Evolutionary conservation across 208 protist species (phyloP).

Genomic region (Leishmania tropica): DNA sequence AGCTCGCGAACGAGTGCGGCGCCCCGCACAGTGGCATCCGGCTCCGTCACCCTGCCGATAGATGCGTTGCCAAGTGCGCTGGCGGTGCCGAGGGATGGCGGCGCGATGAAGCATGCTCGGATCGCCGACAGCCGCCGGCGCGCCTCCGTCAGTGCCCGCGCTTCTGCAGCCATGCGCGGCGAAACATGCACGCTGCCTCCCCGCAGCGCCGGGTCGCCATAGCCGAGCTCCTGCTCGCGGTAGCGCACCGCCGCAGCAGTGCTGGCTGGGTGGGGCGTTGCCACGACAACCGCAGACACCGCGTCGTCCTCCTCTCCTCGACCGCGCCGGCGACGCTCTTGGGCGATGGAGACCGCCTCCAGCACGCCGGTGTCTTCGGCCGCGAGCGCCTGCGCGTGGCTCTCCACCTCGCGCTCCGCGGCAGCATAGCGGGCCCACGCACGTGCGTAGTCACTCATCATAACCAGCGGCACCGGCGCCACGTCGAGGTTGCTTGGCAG

Average conservation of each 20-base stretch:
- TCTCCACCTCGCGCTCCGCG: conserved; percentile 11
- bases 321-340: not conserved
- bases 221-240: conserved; percentile 19
- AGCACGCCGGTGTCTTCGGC: conserved; percentile 28
- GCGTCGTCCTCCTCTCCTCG: not conserved
- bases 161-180: conserved; percentile 41
- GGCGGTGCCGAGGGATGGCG: conserved; percentile 1
- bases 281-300: not conserved
- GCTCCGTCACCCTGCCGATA: conserved; percentile 5
- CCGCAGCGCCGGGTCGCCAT: not conserved
- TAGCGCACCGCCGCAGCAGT: conserved; percentile 16
- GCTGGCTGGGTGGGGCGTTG: conserved; percentile 1
- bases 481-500: not conserved
- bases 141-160: conserved; percentile 41
- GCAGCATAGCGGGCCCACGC: conserved; percentile 17
- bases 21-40: not conserved
- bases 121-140: conserved; percentile 47
- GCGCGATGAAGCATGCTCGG: conserved; percentile 20
- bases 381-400: conserved; percentile 7
- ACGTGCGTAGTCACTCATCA: conserved; percentile 26
- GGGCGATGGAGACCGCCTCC: not conserved
- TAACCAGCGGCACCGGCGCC: not conserved
- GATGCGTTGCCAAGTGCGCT: not conserved
- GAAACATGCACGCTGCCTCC: conserved; percentile 23
- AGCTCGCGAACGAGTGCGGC: conserved; percentile 3